phyloP scores from a whole-genome alignment of 208 protist species.

The Leishmania mexicana region DNA sequence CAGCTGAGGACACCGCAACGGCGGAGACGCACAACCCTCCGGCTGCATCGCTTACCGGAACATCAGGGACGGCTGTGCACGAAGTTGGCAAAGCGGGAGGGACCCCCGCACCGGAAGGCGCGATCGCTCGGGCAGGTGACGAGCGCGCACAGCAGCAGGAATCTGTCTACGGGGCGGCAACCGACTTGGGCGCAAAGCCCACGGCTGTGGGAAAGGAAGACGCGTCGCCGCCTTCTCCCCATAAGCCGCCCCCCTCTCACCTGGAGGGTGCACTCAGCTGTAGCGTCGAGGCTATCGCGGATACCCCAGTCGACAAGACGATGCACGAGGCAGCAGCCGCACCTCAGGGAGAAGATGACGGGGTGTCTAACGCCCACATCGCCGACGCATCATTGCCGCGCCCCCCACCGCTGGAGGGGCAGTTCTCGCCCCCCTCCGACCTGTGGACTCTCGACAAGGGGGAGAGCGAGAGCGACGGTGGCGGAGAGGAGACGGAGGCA shows the following conservation, averaged over 20 bases:
- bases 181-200: background rate
- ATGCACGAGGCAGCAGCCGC: background rate
- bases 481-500: background rate
- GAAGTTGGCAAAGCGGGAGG: background rate
- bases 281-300: background rate
- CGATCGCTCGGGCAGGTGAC: background rate
- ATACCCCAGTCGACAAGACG: background rate
- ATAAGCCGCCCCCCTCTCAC: background rate
- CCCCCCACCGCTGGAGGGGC: background rate
- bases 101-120: background rate
- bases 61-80: background rate
- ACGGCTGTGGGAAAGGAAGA: background rate
- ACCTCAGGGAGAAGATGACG: background rate
- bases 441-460: slow-evolving; percentile 30
- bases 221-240: background rate
- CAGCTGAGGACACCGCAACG: background rate
- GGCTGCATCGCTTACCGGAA: background rate
- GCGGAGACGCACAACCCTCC: background rate
- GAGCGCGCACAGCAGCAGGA: background rate
- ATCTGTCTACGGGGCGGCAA: background rate
- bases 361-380: background rate
- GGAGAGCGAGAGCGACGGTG: background rate
- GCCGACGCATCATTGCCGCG: background rate
- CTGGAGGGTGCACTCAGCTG: background rate
- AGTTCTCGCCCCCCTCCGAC: background rate